Evolutionary conservation across 768 basidiomycete species (phyloP).

Genomic region (Termitomyces sp.): DNA sequence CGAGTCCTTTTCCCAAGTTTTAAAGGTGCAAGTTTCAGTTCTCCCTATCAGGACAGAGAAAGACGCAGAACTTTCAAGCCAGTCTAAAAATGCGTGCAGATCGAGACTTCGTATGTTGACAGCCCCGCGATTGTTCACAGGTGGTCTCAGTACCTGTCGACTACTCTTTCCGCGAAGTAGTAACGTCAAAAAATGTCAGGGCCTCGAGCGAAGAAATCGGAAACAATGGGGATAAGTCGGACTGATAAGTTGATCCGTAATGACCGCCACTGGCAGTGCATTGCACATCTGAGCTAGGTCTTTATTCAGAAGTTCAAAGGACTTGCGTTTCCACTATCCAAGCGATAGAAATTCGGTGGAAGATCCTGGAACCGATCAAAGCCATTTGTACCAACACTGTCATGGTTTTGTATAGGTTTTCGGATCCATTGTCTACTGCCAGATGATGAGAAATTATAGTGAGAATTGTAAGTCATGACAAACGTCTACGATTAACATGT

Average conservation of each 20-base stretch:
- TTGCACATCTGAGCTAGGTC: not conserved
- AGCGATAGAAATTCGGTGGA: not conserved
- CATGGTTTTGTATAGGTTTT: not conserved
- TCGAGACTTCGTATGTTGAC: constrained; percentile 1
- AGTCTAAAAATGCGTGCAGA: not conserved
- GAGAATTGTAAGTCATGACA: not conserved
- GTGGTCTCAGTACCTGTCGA: not conserved
- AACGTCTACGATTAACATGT: not conserved
- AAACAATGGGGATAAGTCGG: not conserved
- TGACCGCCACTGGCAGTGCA: no score
- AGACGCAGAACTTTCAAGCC: not conserved
- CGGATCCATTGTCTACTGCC: not conserved
- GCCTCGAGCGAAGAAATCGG: not conserved
- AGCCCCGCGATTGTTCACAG: not conserved
- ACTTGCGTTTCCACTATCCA: not conserved
- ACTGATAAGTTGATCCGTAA: not conserved
- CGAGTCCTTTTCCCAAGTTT: not conserved
- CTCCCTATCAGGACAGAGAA: not conserved
- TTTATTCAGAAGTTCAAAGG: not conserved
- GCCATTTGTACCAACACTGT: not conserved
- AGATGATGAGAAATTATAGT: not conserved
- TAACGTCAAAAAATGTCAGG: not conserved
- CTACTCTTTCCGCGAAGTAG: not conserved
- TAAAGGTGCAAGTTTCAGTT: not conserved
- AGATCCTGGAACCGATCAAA: not conserved